Conservation (phyloP, 139 green algal species). For the Mesostigma viride region DNA sequence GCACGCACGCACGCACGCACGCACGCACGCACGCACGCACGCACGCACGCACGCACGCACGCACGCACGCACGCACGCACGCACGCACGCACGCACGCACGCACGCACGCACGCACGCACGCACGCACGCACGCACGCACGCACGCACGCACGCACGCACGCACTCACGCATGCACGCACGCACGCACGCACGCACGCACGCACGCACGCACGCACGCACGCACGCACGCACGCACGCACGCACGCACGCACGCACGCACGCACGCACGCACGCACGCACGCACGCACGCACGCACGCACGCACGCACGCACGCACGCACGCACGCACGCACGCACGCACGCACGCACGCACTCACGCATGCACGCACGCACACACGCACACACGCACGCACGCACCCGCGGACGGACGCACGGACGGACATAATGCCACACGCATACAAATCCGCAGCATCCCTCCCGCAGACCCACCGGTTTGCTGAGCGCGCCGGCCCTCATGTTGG, state of each 20-base stretch:
- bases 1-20: slow-evolving; percentile 4
- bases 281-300: background rate
- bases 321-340: background rate
- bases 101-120: background rate
- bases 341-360: no score
- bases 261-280: background rate
- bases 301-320: background rate
- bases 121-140: background rate
- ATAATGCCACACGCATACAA: background rate
- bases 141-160: no score
- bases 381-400: background rate
- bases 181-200: background rate
- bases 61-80: background rate
- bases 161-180: no score
- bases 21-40: background rate
- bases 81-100: background rate
- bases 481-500: no score
- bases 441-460: background rate
- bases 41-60: background rate
- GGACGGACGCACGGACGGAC: background rate
- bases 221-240: slow-evolving; percentile 5
- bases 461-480: no score
- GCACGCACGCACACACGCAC: no score
- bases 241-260: background rate
- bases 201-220: background rate